Conservation (phyloP, 2,329 filamentous ascomycete genomes). For the Thielaviopsis populi region DNA sequence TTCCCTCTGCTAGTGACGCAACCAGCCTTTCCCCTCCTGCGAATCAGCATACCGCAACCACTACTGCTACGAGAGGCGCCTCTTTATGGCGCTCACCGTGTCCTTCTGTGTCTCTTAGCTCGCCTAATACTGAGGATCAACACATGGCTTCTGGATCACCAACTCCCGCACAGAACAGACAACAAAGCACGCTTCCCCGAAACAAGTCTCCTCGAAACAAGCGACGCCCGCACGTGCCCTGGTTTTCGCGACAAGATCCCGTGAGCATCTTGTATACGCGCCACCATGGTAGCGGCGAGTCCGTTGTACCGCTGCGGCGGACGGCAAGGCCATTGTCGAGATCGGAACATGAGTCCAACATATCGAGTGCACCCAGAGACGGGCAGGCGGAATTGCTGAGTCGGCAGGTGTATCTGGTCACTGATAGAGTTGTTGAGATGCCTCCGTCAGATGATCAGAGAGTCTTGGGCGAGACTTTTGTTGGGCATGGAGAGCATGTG, state of each 20-base stretch:
- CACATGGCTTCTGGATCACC: neutral
- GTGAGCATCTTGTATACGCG: neutral
- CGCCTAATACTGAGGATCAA: neutral
- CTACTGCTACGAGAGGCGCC: neutral
- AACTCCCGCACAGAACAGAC: neutral
- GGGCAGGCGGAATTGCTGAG: neutral
- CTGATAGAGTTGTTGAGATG: neutral
- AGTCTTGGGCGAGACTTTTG: neutral
- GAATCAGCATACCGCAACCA: neutral
- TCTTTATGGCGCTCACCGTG: neutral
- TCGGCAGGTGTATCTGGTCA: neutral
- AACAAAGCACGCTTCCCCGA: neutral
- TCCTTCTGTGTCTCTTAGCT: neutral
- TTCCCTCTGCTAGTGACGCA: neutral
- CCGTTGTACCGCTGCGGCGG: neutral
- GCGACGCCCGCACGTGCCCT: neutral
- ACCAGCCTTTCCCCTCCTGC: neutral
- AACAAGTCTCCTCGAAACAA: neutral
- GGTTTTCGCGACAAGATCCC: neutral
- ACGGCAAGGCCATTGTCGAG: neutral
- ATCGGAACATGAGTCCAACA: neutral
- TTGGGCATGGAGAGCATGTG: neutral
- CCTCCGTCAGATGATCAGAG: neutral
- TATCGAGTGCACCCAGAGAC: neutral
- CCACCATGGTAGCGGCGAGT: neutral